These are phyloP conservation scores for Pythium insidiosum DNA, from an alignment of 352 stramenopile genomes.

Conservation along the genomic window DNA sequence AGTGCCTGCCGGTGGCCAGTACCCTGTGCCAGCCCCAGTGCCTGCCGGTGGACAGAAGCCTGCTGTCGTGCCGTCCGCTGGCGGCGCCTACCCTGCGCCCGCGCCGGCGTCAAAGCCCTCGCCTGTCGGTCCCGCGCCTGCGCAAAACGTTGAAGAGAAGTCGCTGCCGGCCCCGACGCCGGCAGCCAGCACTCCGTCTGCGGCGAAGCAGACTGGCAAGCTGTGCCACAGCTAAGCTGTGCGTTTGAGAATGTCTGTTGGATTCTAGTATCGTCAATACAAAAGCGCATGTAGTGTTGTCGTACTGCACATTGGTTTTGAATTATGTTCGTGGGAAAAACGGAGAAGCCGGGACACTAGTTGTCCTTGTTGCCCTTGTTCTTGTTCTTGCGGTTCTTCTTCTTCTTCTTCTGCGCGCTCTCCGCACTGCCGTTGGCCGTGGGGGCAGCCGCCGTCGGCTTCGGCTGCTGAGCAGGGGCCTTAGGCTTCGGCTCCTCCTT, in stretches of 20 bases:
- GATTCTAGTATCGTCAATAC: background rate
- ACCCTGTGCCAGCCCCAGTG: background rate
- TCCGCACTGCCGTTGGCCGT: conserved; percentile 6
- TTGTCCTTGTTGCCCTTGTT: conserved; percentile 49
- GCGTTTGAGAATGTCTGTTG: background rate
- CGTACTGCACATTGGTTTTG: background rate
- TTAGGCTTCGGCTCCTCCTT: conserved; percentile 11
- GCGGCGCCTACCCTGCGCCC: background rate
- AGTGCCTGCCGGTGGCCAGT: conserved; percentile 3
- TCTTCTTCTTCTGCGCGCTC: conserved; percentile 48
- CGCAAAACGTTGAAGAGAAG: background rate
- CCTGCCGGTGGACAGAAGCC: conserved; percentile 2
- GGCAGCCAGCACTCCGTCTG: background rate
- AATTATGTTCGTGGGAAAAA: background rate
- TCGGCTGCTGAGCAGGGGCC: conserved; percentile 10
- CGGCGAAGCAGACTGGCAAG: background rate
- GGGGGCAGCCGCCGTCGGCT: conserved; percentile 6
- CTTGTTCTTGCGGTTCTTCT: conserved; percentile 43
- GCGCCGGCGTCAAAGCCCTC: background rate
- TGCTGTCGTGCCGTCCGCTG: background rate
- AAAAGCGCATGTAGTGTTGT: no score
- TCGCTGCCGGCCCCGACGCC: conserved; percentile 1
- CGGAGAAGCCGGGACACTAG: background rate
- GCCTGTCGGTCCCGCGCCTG: background rate
- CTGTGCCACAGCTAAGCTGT: background rate